Conservation (phyloP, 768 basidiomycete species). For the Epithele typhae region DNA sequence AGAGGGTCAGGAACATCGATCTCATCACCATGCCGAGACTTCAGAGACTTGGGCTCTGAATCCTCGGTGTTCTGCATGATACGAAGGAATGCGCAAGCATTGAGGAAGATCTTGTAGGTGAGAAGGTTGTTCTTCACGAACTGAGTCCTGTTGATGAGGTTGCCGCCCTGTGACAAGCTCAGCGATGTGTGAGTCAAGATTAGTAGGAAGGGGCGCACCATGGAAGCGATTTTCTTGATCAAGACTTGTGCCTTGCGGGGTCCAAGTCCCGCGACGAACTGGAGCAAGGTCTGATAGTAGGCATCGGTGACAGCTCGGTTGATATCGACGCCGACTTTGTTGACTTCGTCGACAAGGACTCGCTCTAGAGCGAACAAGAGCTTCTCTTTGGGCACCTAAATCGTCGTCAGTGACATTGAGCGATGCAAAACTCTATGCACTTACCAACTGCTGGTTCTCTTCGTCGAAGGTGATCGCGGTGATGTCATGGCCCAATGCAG, state of each 20-base stretch:
- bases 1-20: constrained; percentile 82
- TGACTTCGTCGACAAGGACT: constrained; percentile 84
- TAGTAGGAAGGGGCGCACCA: constrained; percentile 44
- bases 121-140: constrained; percentile 79
- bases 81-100: constrained; percentile 87
- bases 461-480: constrained; percentile 80
- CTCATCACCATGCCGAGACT: constrained; percentile 56
- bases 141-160: constrained; percentile 80
- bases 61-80: constrained; percentile 85
- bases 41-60: constrained; percentile 51
- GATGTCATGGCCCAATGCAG: constrained; percentile 83
- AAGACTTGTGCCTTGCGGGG: constrained; percentile 89
- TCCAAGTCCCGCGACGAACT: constrained; percentile 89
- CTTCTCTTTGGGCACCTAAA: constrained; percentile 82
- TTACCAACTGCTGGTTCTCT: constrained; percentile 75
- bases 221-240: constrained; percentile 71
- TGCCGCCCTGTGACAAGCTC: constrained; percentile 62
- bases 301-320: constrained; percentile 86
- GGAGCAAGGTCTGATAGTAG: constrained; percentile 86
- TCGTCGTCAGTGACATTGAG: background rate
- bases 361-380: constrained; percentile 78
- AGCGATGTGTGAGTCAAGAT: background rate
- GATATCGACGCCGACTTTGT: constrained; percentile 93
- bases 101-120: constrained; percentile 86
- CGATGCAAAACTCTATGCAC: background rate